Percentiles rank a stretch among this genome's conserved stretches.
Evolutionary conservation across 345 rosid species (phyloP).

Genomic region (Aquilaria malaccensis): DNA sequence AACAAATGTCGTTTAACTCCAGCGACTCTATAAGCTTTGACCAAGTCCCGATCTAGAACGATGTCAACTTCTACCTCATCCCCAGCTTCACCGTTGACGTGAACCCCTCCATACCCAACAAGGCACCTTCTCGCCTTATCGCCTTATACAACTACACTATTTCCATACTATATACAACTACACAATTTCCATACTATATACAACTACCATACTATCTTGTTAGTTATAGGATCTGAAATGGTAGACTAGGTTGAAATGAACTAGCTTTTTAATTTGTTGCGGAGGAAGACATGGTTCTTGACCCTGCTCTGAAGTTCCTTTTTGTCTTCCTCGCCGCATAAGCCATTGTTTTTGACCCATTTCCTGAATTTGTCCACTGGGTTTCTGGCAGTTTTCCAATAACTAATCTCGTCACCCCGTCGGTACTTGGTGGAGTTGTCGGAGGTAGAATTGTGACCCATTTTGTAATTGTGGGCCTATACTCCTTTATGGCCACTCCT

Average conservation of each 20-base stretch:
- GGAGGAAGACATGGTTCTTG: slow-evolving; percentile 40
- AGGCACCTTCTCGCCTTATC: slow-evolving; percentile 11
- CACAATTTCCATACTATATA: neutral
- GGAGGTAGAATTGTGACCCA: slow-evolving; percentile 84
- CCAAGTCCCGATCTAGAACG: no score
- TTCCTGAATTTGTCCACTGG: slow-evolving; percentile 60
- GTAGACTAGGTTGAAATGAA: no score
- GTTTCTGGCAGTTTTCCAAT: slow-evolving; percentile 60
- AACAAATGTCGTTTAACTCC: no score
- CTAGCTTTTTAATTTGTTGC: neutral
- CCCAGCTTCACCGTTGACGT: no score
- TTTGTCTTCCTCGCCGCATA: slow-evolving; percentile 67
- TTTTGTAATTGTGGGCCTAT: slow-evolving; percentile 63
- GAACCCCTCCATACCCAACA: no score
- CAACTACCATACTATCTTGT: no score
- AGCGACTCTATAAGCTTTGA: no score
- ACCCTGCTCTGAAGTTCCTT: slow-evolving; percentile 37
- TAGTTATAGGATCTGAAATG: no score
- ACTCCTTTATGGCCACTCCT: slow-evolving; percentile 50
- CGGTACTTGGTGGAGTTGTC: slow-evolving; percentile 87
- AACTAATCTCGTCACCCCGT: slow-evolving; percentile 43
- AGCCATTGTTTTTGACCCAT: slow-evolving; percentile 59
- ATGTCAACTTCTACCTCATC: no score
- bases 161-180: slow-evolving; percentile 21
- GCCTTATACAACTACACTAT: slow-evolving; percentile 25